phyloP scores from a whole-genome alignment of 2,329 filamentous ascomycete genomes.

The Microascus cirrosus region DNA sequence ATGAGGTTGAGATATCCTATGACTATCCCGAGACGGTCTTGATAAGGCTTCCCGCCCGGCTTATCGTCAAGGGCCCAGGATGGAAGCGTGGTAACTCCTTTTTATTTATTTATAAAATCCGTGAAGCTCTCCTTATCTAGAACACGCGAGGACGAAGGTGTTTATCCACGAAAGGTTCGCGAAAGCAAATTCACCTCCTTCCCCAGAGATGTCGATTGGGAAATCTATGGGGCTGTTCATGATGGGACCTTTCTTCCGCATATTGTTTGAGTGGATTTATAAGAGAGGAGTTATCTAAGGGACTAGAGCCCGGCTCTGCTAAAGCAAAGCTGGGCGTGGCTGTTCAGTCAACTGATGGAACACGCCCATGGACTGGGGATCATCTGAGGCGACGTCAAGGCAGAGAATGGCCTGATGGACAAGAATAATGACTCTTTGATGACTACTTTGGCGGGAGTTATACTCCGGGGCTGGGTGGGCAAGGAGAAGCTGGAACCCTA shows the following conservation, averaged over 20 bases:
- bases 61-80: not conserved
- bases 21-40: not conserved
- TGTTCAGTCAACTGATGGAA: not conserved
- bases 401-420: conserved; percentile 18
- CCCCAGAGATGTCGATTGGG: not conserved
- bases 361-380: not conserved
- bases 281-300: not conserved
- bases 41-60: not conserved
- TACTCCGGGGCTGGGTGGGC: conserved; percentile 17
- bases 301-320: not conserved
- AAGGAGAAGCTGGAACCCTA: conserved; percentile 12
- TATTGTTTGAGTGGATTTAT: not conserved
- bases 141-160: not conserved
- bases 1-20: not conserved
- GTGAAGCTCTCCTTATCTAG: not conserved
- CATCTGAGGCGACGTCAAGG: conserved; percentile 9
- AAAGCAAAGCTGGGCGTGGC: not conserved
- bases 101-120: no score
- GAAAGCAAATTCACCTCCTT: not conserved
- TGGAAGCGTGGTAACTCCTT: not conserved
- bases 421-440: conserved; percentile 16
- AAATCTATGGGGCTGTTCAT: not conserved
- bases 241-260: not conserved
- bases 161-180: not conserved
- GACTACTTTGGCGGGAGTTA: conserved; percentile 18